A percentile compares a stretch with the other conserved stretches of the same genome.
Evolutionary conservation across 768 basidiomycete species (phyloP).

Genomic region (Trichaptum fuscoviolaceum): DNA sequence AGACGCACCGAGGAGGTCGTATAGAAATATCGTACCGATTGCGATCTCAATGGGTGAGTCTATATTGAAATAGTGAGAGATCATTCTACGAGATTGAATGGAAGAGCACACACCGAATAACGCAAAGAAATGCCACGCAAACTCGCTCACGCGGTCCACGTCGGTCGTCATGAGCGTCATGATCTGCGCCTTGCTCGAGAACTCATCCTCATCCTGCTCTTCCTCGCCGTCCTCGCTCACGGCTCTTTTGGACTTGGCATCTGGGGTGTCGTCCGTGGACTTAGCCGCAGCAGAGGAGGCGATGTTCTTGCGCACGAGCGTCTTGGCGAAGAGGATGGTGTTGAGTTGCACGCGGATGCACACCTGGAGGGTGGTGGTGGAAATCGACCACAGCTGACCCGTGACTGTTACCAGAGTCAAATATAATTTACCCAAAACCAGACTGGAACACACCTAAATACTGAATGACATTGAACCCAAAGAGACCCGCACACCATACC

Average conservation of each 20-base stretch:
- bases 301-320: conserved; percentile 78
- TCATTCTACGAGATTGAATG: conserved; percentile 1
- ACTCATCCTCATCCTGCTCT: conserved; percentile 49
- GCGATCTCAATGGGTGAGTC: conserved; percentile 76
- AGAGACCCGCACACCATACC: conserved; percentile 55
- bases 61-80: conserved; percentile 17
- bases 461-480: conserved; percentile 36
- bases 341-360: conserved; percentile 73
- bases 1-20: conserved; percentile 61
- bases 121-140: conserved; percentile 72
- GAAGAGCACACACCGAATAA: conserved; percentile 49
- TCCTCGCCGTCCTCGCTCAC: conserved; percentile 34
- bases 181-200: conserved; percentile 63
- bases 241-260: conserved; percentile 19
- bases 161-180: conserved; percentile 97
- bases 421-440: conserved; percentile 9
- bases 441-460: conserved; percentile 34
- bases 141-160: conserved; percentile 84
- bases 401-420: conserved; percentile 36
- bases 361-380: conserved; percentile 66
- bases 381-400: conserved; percentile 66
- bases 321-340: conserved; percentile 81
- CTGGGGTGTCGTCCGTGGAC: conserved; percentile 15
- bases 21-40: conserved; percentile 72
- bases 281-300: conserved; percentile 50